Evolutionary conservation across 2,329 filamentous ascomycete species (phyloP), one percentile per base, ranked within the genome.

Genomic region (Arthrobotrys megalospora): DNA sequence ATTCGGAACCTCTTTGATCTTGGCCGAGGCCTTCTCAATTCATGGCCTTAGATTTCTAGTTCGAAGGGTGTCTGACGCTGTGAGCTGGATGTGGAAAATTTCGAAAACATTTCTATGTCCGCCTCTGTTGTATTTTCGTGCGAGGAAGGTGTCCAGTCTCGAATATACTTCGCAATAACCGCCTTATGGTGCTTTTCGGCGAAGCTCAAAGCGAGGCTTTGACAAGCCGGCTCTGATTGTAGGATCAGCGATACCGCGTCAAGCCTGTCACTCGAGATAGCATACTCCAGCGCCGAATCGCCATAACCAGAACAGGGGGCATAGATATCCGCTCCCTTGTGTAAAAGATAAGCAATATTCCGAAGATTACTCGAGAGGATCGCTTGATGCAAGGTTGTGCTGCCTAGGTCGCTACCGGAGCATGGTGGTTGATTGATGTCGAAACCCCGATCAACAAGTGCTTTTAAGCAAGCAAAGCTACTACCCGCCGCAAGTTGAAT

Each of bases 271-370:
- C 8, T 6, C 0, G 8, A 10, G 8, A 53, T 53, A 1, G 50
- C 24, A 10, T 34, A 34, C 28, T 53, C 24, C 7, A 53, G 50
- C 0, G 50, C 24, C 14, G 48, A 32, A 1, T 1, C 19, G 11
- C 1, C 4, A 14, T 10, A 0, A 10, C 6, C 21, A 5, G 45
- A 21, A 11, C 16, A 8, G 4, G n/a, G 19, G 1, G 36, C 19
- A 36, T 43, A 45, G 2, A 69, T 50, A 16, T 69, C 66, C 19
- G 66, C 66, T 21, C 66, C 53, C 38, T 69, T 16, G 1, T n/a
- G 28, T 28, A 69, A 16, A 10, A 60, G 19, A 16, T 48, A 69
- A 12, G 36, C 14, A 5, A 69, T 14, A 6, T 21, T 16, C 5
- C 12, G 10, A 6, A 69, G 32, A 21, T 41, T 60, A 11, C 53